Percentiles rank a stretch among this genome's conserved stretches.
Conservation (phyloP, 495 filamentous ascomycete genomes). For the Tuber calosporum region DNA sequence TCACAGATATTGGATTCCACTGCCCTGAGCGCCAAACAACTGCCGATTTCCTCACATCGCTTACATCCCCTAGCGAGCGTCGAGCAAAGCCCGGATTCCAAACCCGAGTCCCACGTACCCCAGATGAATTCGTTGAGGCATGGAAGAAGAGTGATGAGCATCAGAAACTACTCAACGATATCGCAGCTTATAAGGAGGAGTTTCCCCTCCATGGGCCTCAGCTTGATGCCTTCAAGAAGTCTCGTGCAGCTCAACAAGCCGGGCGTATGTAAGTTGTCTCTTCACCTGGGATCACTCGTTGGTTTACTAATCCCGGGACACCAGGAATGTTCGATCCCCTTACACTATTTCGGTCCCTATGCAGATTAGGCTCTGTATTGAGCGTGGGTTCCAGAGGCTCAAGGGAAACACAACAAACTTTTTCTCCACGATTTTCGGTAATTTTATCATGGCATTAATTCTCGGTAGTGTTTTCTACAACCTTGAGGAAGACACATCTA, state of each 20-base stretch:
- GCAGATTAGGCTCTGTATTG: constrained; percentile 67
- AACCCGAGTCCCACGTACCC: constrained; percentile 58
- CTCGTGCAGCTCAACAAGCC: constrained; percentile 60
- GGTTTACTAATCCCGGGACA: constrained; percentile 10
- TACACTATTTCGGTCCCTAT: constrained; percentile 66
- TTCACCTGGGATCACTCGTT: constrained; percentile 3
- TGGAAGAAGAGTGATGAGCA: constrained; percentile 67
- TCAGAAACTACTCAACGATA: constrained; percentile 54
- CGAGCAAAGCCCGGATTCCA: constrained; percentile 59
- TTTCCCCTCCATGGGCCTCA: constrained; percentile 33
- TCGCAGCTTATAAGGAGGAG: constrained; percentile 46
- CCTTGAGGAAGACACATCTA: constrained; percentile 53
- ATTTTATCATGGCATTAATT: constrained; percentile 67
- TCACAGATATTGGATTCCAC: constrained; percentile 66
- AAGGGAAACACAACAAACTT: constrained; percentile 65
- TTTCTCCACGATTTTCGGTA: constrained; percentile 62
- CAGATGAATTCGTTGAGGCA: constrained; percentile 62
- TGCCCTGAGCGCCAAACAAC: constrained; percentile 67
- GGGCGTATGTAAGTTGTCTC: constrained; percentile 46
- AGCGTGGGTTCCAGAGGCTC: constrained; percentile 64
- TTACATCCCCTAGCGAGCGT: constrained; percentile 66
- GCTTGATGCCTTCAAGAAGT: constrained; percentile 53
- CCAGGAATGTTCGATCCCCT: constrained; percentile 56
- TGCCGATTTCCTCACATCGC: constrained; percentile 72
- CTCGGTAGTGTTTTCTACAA: constrained; percentile 79